Conservation (phyloP, 2,329 filamentous ascomycete species). For the Apiospora aurea region DNA sequence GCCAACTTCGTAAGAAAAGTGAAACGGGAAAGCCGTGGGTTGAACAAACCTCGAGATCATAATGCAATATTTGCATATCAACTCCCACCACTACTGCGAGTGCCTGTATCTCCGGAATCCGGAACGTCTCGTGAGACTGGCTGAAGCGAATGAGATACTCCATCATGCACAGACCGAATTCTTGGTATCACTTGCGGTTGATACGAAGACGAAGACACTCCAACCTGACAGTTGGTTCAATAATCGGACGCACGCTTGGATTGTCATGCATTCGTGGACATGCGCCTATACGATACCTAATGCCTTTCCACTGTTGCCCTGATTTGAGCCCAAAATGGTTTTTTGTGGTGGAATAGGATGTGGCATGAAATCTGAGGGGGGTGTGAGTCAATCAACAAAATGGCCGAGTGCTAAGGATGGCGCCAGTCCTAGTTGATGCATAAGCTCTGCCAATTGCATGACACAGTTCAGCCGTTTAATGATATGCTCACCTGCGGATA, state of each 20-base stretch:
- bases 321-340: conserved; percentile 16
- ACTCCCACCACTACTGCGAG: conserved; percentile 74
- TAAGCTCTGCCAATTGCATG: conserved; percentile 14
- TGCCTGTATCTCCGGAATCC: conserved; percentile 81
- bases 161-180: conserved; percentile 49
- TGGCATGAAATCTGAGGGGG: conserved; percentile 15
- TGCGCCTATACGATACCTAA: not conserved
- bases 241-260: not conserved
- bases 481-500: not conserved
- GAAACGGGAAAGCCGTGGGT: conserved; percentile 18
- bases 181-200: conserved; percentile 23
- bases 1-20: conserved; percentile 23
- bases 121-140: conserved; percentile 91
- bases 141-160: conserved; percentile 90
- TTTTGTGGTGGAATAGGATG: conserved; percentile 22
- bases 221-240: conserved; percentile 19
- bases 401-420: conserved; percentile 11
- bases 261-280: not conserved
- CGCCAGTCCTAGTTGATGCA: conserved; percentile 22
- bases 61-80: conserved; percentile 75
- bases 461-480: conserved; percentile 21
- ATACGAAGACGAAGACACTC: not conserved
- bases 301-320: conserved; percentile 6
- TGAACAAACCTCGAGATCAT: conserved; percentile 69
- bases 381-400: conserved; percentile 24